Conservation (phyloP, 306 rosid species). For the Astragalus membranaceus region DNA sequence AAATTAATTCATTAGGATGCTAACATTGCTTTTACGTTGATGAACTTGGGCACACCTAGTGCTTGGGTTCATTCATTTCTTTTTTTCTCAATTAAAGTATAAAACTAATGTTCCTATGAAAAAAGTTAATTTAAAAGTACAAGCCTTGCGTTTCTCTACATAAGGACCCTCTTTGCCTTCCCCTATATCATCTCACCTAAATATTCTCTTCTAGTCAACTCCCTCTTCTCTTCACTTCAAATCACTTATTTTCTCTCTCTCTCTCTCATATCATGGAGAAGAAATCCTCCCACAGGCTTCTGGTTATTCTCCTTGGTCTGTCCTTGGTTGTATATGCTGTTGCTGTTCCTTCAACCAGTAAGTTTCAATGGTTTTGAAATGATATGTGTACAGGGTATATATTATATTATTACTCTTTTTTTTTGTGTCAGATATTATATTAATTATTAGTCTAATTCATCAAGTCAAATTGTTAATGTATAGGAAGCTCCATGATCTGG, state of each 20-base stretch:
- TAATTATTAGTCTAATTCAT: background rate
- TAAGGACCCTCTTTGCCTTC: slow-evolving; percentile 6
- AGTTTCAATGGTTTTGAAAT: slow-evolving; percentile 6
- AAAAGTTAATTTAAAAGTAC: background rate
- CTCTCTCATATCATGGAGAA: slow-evolving; percentile 19
- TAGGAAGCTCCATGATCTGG: background rate
- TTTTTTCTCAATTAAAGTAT: no score
- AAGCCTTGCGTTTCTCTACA: slow-evolving; percentile 2
- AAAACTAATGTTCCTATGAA: no score
- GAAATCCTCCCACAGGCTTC: slow-evolving; percentile 4
- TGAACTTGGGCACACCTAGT: no score
- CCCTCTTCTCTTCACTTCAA: background rate
- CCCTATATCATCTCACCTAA: background rate
- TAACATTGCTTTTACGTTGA: no score
- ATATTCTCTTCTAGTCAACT: background rate
- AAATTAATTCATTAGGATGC: no score
- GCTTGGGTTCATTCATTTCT: no score
- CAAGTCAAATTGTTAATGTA: background rate
- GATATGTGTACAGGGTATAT: no score
- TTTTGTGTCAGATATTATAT: no score
- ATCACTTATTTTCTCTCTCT: background rate
- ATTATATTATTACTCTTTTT: no score
- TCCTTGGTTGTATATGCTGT: slow-evolving; percentile 1
- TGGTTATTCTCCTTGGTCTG: slow-evolving; percentile 6
- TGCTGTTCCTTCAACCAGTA: slow-evolving; percentile 30